Evolutionary conservation across 306 rosid species (phyloP).

Genomic region (Medicago truncatula): MtrunA17r5.0-ANR NC_053042.1:11243501-11244000

Average conservation of each 20-base stretch:
- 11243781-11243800: background rate
- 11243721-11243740: background rate
- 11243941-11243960: no score
- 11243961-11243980: background rate
- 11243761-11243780: background rate
- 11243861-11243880: background rate
- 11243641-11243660: background rate
- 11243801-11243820: background rate
- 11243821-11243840: constrained; percentile 5
- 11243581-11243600: background rate
- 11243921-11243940: no score
- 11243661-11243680: background rate
- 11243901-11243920: background rate
- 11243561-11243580: background rate
- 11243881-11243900: background rate
- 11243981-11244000: background rate
- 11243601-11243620: background rate
- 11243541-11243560: background rate
- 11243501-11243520: background rate
- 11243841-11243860: background rate
- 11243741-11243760: background rate
- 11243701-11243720: background rate
- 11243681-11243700: background rate
- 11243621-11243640: constrained; percentile 15
- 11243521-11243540: background rate